phyloP scores from a whole-genome alignment of 2,329 filamentous ascomycete genomes.

The Curvularia hawaiiensis region DNA sequence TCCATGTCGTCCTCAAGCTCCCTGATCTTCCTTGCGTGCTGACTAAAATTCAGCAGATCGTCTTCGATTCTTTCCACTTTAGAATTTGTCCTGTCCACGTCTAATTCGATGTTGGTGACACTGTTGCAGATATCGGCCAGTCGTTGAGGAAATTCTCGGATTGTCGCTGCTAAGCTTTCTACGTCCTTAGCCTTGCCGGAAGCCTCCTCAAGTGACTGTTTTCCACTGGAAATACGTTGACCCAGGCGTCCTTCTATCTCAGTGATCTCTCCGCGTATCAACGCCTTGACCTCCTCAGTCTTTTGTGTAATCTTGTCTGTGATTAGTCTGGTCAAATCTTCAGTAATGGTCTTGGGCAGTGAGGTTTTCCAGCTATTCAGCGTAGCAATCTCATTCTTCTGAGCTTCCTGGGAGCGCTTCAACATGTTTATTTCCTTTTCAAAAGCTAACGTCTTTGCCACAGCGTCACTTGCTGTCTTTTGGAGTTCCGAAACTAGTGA shows the following conservation, averaged over 20 bases:
- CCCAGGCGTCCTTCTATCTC: background rate
- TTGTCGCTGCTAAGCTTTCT: background rate
- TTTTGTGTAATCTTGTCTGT: background rate
- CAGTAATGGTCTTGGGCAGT: background rate
- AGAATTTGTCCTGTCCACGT: background rate
- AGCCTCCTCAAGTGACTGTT: background rate
- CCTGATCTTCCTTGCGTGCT: background rate
- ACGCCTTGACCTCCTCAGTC: background rate
- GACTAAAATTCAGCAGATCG: background rate
- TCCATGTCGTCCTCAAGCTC: background rate
- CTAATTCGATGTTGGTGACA: background rate
- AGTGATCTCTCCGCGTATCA: background rate
- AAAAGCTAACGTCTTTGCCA: background rate
- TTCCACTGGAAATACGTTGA: background rate
- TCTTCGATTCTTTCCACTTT: background rate
- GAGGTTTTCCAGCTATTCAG: constrained; percentile 4
- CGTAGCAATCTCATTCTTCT: background rate
- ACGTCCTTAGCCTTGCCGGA: background rate
- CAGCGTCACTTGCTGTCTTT: background rate
- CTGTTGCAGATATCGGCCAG: constrained; percentile 3
- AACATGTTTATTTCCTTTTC: background rate
- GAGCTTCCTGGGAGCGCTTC: background rate
- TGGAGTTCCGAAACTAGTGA: background rate
- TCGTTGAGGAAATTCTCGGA: background rate
- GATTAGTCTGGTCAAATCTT: background rate